Conservation (phyloP, 331 rosid genomes). For the Acacia pycnantha region DNA sequence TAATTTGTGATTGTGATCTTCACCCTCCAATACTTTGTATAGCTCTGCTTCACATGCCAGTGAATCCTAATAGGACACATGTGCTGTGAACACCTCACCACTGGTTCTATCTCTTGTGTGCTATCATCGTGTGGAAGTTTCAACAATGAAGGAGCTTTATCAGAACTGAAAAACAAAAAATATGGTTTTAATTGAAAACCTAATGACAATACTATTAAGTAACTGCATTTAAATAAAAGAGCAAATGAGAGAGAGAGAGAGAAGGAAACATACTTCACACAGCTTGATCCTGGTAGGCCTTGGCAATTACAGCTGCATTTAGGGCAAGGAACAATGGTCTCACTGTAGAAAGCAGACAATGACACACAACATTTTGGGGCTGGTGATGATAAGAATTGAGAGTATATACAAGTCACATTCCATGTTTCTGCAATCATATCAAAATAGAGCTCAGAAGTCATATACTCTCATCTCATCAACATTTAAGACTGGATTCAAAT, state of each 20-base stretch:
- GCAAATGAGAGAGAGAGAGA: not conserved
- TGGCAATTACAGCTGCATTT: slow-evolving; percentile 77
- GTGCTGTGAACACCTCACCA: slow-evolving; percentile 67
- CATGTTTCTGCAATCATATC: slow-evolving; percentile 58
- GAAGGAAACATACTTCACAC: slow-evolving; percentile 43
- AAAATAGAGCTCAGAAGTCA: slow-evolving; percentile 10
- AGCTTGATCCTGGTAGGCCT: slow-evolving; percentile 52
- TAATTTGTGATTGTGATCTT: slow-evolving; percentile 74
- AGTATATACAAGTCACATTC: slow-evolving; percentile 74
- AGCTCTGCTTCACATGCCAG: slow-evolving; percentile 88
- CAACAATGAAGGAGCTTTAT: slow-evolving; percentile 39
- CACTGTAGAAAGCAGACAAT: slow-evolving; percentile 71
- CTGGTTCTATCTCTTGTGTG: slow-evolving; percentile 12
- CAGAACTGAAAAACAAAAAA: slow-evolving; percentile 38
- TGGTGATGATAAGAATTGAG: slow-evolving; percentile 61
- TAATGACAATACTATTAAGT: not conserved
- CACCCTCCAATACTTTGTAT: slow-evolving; percentile 72
- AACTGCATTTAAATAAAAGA: not conserved
- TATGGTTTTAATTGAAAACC: not conserved
- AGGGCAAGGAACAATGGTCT: slow-evolving; percentile 66
- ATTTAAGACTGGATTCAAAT: not conserved
- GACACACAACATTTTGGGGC: slow-evolving; percentile 79
- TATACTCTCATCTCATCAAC: not conserved
- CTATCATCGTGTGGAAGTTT: slow-evolving; percentile 36
- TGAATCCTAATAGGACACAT: slow-evolving; percentile 87